phyloP scores from a whole-genome alignment of 2,329 filamentous ascomycete species.

The Aspergillus phoenicis region DNA sequence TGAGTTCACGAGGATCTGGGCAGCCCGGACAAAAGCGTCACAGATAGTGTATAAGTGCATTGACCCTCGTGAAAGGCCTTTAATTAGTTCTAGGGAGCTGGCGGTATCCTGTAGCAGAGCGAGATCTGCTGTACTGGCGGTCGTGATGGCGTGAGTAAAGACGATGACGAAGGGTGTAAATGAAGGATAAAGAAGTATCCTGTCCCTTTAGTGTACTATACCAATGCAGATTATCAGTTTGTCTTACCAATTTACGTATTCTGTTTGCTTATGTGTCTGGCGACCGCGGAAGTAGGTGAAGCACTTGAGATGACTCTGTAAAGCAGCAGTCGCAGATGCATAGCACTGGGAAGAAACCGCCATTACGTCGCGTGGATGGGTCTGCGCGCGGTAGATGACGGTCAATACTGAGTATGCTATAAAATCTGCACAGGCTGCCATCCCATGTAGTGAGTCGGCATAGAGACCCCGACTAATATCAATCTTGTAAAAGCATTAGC shows the following conservation, averaged over 20 bases:
- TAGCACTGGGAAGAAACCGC: conserved; percentile 30
- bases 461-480: conserved; percentile 28
- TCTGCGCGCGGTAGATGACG: conserved; percentile 30
- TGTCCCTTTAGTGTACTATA: conserved; percentile 1
- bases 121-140: conserved; percentile 24
- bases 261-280: conserved; percentile 30
- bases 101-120: conserved; percentile 28
- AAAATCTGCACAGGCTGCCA: conserved; percentile 31
- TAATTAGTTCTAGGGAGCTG: conserved; percentile 24
- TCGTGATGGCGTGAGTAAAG: conserved; percentile 33
- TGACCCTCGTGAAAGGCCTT: conserved; percentile 25
- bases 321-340: conserved; percentile 27
- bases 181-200: conserved; percentile 30
- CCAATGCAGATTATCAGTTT: no score
- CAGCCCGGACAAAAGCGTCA: conserved; percentile 28
- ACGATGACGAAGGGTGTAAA: conserved; percentile 33
- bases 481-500: conserved; percentile 17
- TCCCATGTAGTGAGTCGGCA: conserved; percentile 28
- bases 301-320: conserved; percentile 31
- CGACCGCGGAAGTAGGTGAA: conserved; percentile 29
- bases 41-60: conserved; percentile 25
- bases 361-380: conserved; percentile 25
- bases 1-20: conserved; percentile 27
- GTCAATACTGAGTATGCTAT: conserved; percentile 29
- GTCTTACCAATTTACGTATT: conserved; percentile 32